phyloP scores from a whole-genome alignment of 768 basidiomycete genomes.

The Phanerodontia chrysosporium region DNA sequence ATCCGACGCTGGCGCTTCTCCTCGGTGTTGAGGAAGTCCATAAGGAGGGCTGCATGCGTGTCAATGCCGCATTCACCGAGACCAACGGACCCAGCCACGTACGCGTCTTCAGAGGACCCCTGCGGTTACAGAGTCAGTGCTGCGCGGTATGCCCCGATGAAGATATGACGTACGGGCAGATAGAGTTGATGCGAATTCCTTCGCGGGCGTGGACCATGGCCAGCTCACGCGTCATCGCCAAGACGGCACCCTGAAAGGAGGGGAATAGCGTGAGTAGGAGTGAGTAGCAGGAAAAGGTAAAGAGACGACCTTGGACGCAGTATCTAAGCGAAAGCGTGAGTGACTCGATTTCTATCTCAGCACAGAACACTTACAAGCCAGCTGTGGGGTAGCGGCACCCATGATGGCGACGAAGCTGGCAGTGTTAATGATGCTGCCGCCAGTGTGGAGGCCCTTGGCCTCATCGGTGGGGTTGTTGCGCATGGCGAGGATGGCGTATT shows the following conservation, averaged over 20 bases:
- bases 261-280: neutral
- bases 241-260: slow-evolving; percentile 74
- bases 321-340: slow-evolving; percentile 48
- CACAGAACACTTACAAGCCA: slow-evolving; percentile 77
- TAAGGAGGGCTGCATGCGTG: slow-evolving; percentile 81
- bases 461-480: slow-evolving; percentile 83
- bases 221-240: slow-evolving; percentile 96
- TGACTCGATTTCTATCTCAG: slow-evolving; percentile 1
- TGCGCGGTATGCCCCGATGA: neutral
- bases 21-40: slow-evolving; percentile 96
- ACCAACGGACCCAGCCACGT: slow-evolving; percentile 27
- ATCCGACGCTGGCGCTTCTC: slow-evolving; percentile 92
- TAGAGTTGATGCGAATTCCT: slow-evolving; percentile 92
- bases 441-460: slow-evolving; percentile 71
- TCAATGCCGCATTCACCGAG: too few relatives aligned
- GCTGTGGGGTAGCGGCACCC: slow-evolving; percentile 96
- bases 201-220: slow-evolving; percentile 98
- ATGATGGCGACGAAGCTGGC: slow-evolving; percentile 94
- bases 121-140: slow-evolving; percentile 28
- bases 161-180: slow-evolving; percentile 77
- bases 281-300: too few relatives aligned
- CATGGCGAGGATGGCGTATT: slow-evolving; percentile 97
- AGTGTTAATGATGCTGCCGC: slow-evolving; percentile 95
- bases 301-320: slow-evolving; percentile 76
- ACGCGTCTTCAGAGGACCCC: slow-evolving; percentile 95